Percentiles rank a stretch among this genome's conserved stretches.
Conservation (phyloP, 2,329 filamentous ascomycete species). For the Pyricularia grisea region DNA sequence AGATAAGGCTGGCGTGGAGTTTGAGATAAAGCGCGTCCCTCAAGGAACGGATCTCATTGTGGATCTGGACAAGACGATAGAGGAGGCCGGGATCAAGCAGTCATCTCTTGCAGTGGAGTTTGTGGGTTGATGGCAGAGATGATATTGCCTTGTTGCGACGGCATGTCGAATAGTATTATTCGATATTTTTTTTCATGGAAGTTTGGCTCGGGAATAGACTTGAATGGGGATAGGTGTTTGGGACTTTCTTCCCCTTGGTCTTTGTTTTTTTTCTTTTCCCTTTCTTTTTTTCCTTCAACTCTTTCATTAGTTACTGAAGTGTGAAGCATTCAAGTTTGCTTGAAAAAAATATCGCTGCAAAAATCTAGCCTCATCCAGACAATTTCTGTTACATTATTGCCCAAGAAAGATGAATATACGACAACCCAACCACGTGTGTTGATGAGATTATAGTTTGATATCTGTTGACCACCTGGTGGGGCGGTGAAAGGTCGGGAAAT, state of each 20-base stretch:
- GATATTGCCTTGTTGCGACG: not conserved
- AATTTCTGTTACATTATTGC: not conserved
- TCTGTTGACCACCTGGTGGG: not conserved
- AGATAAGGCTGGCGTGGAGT: slow-evolving; percentile 66
- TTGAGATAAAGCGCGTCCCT: slow-evolving; percentile 79
- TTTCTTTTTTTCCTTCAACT: slow-evolving; percentile 5
- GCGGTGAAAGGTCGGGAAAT: not conserved
- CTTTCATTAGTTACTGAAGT: not conserved
- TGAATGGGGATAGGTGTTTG: slow-evolving; percentile 1
- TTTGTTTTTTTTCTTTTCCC: slow-evolving; percentile 5
- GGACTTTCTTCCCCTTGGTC: not conserved
- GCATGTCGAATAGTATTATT: not conserved
- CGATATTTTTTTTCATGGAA: not conserved
- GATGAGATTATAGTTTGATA: not conserved
- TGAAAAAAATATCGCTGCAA: not conserved
- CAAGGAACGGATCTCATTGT: slow-evolving; percentile 75
- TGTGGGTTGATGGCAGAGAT: slow-evolving; percentile 40
- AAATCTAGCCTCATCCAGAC: not conserved
- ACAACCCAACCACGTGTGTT: not conserved
- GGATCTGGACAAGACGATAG: slow-evolving; percentile 62
- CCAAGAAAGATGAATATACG: not conserved
- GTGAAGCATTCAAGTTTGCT: not conserved
- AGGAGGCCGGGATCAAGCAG: slow-evolving; percentile 78
- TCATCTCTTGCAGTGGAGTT: slow-evolving; percentile 95
- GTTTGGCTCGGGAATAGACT: not conserved